These are phyloP conservation scores for Flagelloscypha sp. DNA, from an alignment of 768 basidiomycete species.

Conservation along the genomic window DNA sequence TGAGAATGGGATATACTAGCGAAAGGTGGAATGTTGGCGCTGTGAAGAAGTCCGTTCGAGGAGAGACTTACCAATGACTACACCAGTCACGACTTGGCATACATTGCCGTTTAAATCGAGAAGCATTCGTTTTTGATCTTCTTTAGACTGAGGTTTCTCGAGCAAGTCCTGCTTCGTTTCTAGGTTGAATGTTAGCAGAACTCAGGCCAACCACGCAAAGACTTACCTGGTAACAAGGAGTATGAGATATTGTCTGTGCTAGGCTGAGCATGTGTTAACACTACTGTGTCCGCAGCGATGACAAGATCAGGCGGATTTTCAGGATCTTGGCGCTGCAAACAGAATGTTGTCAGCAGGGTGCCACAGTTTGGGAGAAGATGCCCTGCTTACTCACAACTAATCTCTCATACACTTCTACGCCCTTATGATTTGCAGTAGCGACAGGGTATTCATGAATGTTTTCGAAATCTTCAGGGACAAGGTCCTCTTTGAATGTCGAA, in stretches of 20 bases:
- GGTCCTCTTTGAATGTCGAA: constrained; percentile 74
- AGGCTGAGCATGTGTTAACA: constrained; percentile 70
- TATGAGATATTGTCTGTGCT: constrained; percentile 48
- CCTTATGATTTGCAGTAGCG: constrained; percentile 71
- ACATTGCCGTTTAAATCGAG: constrained; percentile 76
- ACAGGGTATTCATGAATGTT: constrained; percentile 70
- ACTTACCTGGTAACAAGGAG: constrained; percentile 46
- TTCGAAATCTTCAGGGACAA: constrained; percentile 58
- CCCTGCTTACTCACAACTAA: constrained; percentile 44
- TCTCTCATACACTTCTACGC: constrained; percentile 79
- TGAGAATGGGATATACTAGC: constrained; percentile 65
- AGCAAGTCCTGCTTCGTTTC: constrained; percentile 61
- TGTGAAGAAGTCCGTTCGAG: neutral
- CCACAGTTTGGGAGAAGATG: constrained; percentile 1
- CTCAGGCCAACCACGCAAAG: no score
- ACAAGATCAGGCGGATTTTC: constrained; percentile 75
- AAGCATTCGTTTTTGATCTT: constrained; percentile 82
- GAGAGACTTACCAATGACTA: constrained; percentile 57
- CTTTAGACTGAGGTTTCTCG: constrained; percentile 78
- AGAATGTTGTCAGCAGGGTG: neutral
- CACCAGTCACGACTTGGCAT: constrained; percentile 91
- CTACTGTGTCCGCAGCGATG: constrained; percentile 89
- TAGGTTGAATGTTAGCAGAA: no score
- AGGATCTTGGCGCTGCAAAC: constrained; percentile 37
- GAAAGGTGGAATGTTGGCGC: neutral